Evolutionary conservation across 495 filamentous ascomycete species (phyloP).

Genomic region (Extremus antarcticus): DNA sequence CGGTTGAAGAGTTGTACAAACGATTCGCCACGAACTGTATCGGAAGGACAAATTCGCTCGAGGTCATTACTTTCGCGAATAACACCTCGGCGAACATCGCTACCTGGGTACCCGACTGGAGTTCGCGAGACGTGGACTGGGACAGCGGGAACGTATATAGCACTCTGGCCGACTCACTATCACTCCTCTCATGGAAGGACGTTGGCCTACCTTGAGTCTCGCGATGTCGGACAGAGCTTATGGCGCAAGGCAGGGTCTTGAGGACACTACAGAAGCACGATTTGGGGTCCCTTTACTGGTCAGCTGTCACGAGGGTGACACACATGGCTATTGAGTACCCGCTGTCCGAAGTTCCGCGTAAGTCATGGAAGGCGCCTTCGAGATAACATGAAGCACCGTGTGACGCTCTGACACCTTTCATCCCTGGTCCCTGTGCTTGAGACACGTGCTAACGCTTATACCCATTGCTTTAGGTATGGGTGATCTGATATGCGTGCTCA

Average conservation of each 20-base stretch:
- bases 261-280: not conserved
- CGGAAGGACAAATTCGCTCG: not conserved
- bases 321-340: not conserved
- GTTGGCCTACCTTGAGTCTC: not conserved
- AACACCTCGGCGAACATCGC: not conserved
- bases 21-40: not conserved
- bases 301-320: not conserved
- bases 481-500: not conserved
- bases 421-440: no score
- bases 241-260: not conserved
- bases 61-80: not conserved
- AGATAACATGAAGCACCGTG: no score
- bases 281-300: not conserved
- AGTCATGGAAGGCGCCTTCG: no score
- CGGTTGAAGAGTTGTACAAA: not conserved
- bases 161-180: not conserved
- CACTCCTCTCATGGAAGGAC: not conserved
- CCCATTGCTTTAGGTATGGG: no score
- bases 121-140: not conserved
- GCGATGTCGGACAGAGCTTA: not conserved
- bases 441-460: no score
- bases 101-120: not conserved
- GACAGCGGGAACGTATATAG: not conserved
- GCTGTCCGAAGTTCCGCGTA: not conserved
- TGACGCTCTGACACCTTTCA: no score